Evolutionary conservation across 1,284 basidiomycete genomes (phyloP).

Genomic region (Naganishia sp.): DNA sequence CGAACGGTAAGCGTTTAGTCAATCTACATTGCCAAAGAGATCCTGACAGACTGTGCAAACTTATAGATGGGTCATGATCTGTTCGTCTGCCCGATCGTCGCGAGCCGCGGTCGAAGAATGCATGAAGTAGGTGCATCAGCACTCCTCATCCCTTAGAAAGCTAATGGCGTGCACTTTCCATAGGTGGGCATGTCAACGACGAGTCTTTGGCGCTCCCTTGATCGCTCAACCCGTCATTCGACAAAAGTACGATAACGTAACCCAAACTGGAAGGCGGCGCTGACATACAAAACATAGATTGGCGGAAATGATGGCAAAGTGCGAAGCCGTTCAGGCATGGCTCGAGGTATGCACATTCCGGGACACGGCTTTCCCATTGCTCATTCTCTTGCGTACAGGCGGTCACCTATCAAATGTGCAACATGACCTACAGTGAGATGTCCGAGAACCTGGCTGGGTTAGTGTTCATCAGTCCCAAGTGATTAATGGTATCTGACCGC

Average conservation of each 20-base stretch:
- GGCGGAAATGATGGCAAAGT: slow-evolving; percentile 79
- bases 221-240: slow-evolving; percentile 80
- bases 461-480: slow-evolving; percentile 6
- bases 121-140: slow-evolving; percentile 39
- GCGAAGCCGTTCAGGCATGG: slow-evolving; percentile 82
- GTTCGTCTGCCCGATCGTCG: slow-evolving; percentile 44
- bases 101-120: slow-evolving; percentile 53
- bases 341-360: slow-evolving; percentile 59
- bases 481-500: slow-evolving; percentile 47
- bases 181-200: slow-evolving; percentile 71
- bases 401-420: slow-evolving; percentile 35
- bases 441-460: slow-evolving; percentile 53
- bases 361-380: not conserved
- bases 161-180: not conserved
- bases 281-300: slow-evolving; percentile 51
- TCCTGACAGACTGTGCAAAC: not conserved
- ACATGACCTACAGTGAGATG: slow-evolving; percentile 77
- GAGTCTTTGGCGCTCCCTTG: slow-evolving; percentile 83
- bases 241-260: slow-evolving; percentile 58
- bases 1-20: slow-evolving; percentile 24
- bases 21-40: not conserved
- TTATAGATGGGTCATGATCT: slow-evolving; percentile 50
- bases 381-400: slow-evolving; percentile 31
- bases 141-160: not conserved
- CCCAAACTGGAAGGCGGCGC: too few relatives aligned